Evolutionary conservation across 345 rosid genomes (phyloP).

Genomic region (Boechera stricta): DNA sequence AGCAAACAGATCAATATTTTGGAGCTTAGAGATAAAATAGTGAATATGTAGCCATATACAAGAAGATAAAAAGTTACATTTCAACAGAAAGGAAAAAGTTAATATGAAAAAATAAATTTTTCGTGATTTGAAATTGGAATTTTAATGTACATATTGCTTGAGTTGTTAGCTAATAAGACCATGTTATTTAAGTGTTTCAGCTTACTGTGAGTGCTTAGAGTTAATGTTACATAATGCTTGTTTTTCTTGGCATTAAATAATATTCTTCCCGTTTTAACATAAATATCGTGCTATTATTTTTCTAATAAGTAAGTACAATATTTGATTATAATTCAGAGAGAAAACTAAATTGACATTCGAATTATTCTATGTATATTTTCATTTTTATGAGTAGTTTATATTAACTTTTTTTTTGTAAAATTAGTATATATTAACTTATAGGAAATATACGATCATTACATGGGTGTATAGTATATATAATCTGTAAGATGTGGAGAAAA

Average conservation of each 20-base stretch:
- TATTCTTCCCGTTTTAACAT: not conserved
- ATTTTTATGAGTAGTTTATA: too few relatives aligned
- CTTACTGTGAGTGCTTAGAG: not conserved
- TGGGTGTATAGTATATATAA: too few relatives aligned
- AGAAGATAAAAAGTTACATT: not conserved
- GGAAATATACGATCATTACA: too few relatives aligned
- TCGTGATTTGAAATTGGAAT: not conserved
- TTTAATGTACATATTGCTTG: conserved; percentile 8
- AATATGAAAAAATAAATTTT: too few relatives aligned
- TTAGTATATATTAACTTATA: too few relatives aligned
- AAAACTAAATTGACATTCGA: not conserved
- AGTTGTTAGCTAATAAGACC: not conserved
- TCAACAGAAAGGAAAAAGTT: not conserved
- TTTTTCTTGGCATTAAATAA: not conserved
- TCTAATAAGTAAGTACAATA: not conserved
- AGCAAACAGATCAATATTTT: conserved; percentile 20
- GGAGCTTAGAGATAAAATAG: conserved; percentile 39
- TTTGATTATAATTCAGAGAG: not conserved
- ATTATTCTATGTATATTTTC: not conserved
- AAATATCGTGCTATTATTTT: not conserved
- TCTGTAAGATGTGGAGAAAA: too few relatives aligned
- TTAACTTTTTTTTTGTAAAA: too few relatives aligned
- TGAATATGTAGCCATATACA: conserved; percentile 2
- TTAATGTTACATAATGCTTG: not conserved
- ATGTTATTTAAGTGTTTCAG: not conserved